Base-by-base conservation (phyloP, 2,329 filamentous ascomycete genomes). In the Calonectria honghensis region DNA sequence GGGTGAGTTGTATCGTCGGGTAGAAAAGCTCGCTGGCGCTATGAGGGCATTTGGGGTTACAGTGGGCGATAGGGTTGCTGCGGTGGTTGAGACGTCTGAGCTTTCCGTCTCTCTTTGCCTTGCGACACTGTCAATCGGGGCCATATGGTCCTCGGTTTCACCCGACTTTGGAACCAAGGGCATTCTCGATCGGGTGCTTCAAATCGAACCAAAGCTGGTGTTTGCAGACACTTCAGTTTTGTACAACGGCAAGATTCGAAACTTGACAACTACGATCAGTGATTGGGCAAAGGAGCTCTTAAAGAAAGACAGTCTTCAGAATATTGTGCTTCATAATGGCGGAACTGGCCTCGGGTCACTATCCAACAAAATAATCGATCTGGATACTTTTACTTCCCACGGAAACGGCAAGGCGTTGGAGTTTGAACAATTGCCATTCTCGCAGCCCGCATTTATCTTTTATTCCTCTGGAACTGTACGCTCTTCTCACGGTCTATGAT, bases 381-480 rank as follows among this genome's bases (percentile, higher is more conserved):
- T 71, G 48, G 32, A 29, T 50, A 13, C 45, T 41, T 52, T 71
- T 37, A 32, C n/a, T 14, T 6, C 41, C 6, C 32, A 41, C 10
- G 57, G 20, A 41, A 27, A 31, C 7, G 41, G 27, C 6, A 50
- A 20, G 2, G 4, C 13, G 18, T 65, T 27, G 35, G 27, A 18
- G 3, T 73, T 73, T 65, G 37, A 64, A 11, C 66, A 64, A 31
- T 29, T 73, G 18, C 57, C 57, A 6, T 70, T 73, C 41, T 41
- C 32, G 18, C 66, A 73, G 14, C 71, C 71, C 2, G 66, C 24
- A 1, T 65, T 73, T 16, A 73, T 73, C 16, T 61, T 73, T 18
- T 73, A 73, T 48, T 73, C 71, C 10, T 70, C 66, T 18, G 71
- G 66, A 32, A 73, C 66, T 10, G 67, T 65, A 27, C 9, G 61